A percentile compares a stretch with the other conserved stretches of the same genome.
These are phyloP conservation scores for Scleroderma citrinum DNA, from an alignment of 768 basidiomycete genomes.

Conservation along the genomic window DNA sequence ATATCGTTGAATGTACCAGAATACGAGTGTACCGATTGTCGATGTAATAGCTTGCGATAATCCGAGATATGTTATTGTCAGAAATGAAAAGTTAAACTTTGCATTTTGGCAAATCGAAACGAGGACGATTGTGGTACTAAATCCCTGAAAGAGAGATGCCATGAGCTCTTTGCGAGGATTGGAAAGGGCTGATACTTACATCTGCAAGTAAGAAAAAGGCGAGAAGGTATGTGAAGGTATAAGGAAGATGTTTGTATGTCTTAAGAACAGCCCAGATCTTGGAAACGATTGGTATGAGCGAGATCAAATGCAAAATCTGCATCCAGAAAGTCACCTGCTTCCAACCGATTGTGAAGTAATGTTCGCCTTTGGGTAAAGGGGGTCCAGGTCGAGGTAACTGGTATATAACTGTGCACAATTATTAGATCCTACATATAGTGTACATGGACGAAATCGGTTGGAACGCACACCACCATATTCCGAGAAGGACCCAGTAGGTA, in stretches of 20 bases:
- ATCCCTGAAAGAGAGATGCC: constrained; percentile 41
- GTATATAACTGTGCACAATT: constrained; percentile 54
- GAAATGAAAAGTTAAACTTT: constrained; percentile 75
- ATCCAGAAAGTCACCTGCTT: constrained; percentile 49
- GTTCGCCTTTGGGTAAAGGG: constrained; percentile 67
- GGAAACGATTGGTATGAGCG: constrained; percentile 1
- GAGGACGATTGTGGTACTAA: constrained; percentile 77
- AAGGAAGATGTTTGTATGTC: constrained; percentile 72
- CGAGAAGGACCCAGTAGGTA: constrained; percentile 69
- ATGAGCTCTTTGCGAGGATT: background rate
- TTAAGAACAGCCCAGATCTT: constrained; percentile 74
- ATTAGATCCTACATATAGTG: background rate
- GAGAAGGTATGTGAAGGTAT: constrained; percentile 77
- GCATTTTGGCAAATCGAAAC: constrained; percentile 75
- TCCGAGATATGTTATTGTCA: constrained; percentile 75
- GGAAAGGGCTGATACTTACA: constrained; percentile 31
- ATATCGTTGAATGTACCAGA: constrained; percentile 79
- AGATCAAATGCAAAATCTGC: background rate
- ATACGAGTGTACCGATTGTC: constrained; percentile 62
- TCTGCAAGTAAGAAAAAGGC: constrained; percentile 77
- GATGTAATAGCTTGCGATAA: constrained; percentile 72
- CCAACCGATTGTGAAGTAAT: constrained; percentile 79
- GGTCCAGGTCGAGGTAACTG: constrained; percentile 84
- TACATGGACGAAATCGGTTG: too few species aligned
- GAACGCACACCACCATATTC: constrained; percentile 83